phyloP scores from a whole-genome alignment of 73 alveolate genomes.

The Strombidium stylifer region DNA sequence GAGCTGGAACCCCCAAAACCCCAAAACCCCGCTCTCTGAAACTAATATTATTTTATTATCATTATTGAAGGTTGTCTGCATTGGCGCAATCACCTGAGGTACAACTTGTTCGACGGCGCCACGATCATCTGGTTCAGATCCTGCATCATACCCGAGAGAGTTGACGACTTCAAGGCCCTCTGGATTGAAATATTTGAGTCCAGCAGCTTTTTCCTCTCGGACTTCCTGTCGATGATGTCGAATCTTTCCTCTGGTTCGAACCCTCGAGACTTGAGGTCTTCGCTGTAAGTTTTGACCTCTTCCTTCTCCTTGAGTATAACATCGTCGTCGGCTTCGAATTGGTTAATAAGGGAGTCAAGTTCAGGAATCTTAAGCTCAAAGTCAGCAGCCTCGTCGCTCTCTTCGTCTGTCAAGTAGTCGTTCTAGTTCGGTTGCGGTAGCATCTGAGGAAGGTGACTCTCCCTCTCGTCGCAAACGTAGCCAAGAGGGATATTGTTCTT shows the following conservation, averaged over 20 bases:
- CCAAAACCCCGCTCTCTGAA: no score
- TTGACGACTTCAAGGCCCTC: conserved; percentile 20
- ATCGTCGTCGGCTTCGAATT: conserved; percentile 52
- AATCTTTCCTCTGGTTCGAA: conserved; percentile 14
- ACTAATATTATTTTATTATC: no score
- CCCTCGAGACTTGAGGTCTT: conserved; percentile 16
- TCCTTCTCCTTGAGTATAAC: conserved; percentile 6
- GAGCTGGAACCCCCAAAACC: no score
- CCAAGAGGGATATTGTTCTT: neutral
- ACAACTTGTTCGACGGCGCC: conserved; percentile 29
- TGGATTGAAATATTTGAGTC: conserved; percentile 15
- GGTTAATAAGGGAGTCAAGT: conserved; percentile 21
- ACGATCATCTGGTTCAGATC: conserved; percentile 26
- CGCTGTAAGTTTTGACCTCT: neutral
- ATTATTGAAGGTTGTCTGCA: no score
- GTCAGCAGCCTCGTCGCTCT: conserved; percentile 31
- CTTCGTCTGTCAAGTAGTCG: conserved; percentile 53
- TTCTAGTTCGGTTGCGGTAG: neutral
- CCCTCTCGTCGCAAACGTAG: neutral
- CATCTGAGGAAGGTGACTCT: conserved; percentile 28
- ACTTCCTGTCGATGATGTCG: conserved; percentile 26
- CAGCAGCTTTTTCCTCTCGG: neutral
- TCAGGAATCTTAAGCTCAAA: conserved; percentile 35
- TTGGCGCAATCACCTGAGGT: conserved; percentile 54
- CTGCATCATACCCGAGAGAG: conserved; percentile 41